These are phyloP conservation scores for Fonsecaea pedrosoi DNA, from an alignment of 2,329 filamentous ascomycete species.

Conservation along the genomic window DNA sequence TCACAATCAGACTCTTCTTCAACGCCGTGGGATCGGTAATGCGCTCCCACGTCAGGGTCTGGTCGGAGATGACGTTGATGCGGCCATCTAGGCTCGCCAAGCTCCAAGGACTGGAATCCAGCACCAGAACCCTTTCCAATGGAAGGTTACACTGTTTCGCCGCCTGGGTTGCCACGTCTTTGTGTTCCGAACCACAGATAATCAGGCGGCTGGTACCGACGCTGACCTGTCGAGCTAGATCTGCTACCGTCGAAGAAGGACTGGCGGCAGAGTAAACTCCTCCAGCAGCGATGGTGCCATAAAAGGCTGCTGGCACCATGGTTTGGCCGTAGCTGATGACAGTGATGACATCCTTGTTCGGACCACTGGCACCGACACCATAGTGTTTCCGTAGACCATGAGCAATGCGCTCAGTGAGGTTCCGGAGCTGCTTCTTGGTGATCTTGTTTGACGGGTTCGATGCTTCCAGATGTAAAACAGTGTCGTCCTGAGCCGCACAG, in stretches of 20 bases:
- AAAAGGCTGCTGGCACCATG: constrained; percentile 62
- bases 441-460: constrained; percentile 60
- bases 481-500: constrained; percentile 51
- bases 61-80: constrained; percentile 45
- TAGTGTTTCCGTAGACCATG: constrained; percentile 63
- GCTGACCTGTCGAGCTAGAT: constrained; percentile 58
- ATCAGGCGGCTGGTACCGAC: constrained; percentile 53
- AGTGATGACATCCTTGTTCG: constrained; percentile 62
- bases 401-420: constrained; percentile 60
- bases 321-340: constrained; percentile 64
- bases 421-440: constrained; percentile 60
- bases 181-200: constrained; percentile 58
- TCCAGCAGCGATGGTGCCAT: constrained; percentile 63
- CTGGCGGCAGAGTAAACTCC: constrained; percentile 66
- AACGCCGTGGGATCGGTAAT: constrained; percentile 60
- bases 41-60: constrained; percentile 59
- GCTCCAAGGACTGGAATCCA: constrained; percentile 52
- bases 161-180: constrained; percentile 55
- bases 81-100: constrained; percentile 44
- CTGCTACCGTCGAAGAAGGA: constrained; percentile 57
- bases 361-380: constrained; percentile 58
- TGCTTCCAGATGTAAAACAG: constrained; percentile 64
- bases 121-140: constrained; percentile 57
- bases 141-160: constrained; percentile 57
- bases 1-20: constrained; percentile 52